Evolutionary conservation across 208 protist species (phyloP), one percentile per base, ranked within the genome.

Genomic region (Histomonas meleagridis): DNA sequence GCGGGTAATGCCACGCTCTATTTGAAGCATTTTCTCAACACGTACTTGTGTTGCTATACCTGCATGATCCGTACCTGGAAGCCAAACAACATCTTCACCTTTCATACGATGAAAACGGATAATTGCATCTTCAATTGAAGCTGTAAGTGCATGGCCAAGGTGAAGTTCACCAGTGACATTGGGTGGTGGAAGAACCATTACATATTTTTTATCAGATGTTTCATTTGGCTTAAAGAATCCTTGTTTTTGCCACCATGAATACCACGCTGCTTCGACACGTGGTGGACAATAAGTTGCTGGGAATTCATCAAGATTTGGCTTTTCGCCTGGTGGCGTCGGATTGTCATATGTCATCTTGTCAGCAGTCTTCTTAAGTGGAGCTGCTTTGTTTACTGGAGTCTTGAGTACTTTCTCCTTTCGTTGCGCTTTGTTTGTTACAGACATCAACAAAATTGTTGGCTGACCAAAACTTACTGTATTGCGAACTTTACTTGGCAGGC

Each of bases 151-250:
- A 94, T 99, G 99, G 40, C 99, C 99, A 43, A 99, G 94, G 94
- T 99, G 99, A 23, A 99, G 95, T 62, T 95, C 94, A 26, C 99
- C 99, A 10, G 99, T 99, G 46, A 99, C 98, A 93, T 99, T 99
- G 23, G 99, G 98, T 78, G 99, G 99, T 72, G 99, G 99, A 49
- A 99, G 96, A 38, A 98, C 95, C 92, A 99, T 98, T 23, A 97
- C 95, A 93, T 98, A 99, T 32, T 91, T 70, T 53, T 62, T 92
- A 28, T 92, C 69, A 4, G 57, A 0, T 38, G 53, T 57, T 0
- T 0, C 23, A 40, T 70, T 90, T 62, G 93, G 94, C 90, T 96
- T 94, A 93, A 99, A 99, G 93, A 97, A 99, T 79, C 97, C 97
- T 16, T 93, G 94, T 46, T 95, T 92, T 93, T 99, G 95, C 98